Evolutionary conservation across 441 rosid genomes (phyloP), one percentile per base, ranked within the genome.

Genomic region (Sinapis alba): DNA sequence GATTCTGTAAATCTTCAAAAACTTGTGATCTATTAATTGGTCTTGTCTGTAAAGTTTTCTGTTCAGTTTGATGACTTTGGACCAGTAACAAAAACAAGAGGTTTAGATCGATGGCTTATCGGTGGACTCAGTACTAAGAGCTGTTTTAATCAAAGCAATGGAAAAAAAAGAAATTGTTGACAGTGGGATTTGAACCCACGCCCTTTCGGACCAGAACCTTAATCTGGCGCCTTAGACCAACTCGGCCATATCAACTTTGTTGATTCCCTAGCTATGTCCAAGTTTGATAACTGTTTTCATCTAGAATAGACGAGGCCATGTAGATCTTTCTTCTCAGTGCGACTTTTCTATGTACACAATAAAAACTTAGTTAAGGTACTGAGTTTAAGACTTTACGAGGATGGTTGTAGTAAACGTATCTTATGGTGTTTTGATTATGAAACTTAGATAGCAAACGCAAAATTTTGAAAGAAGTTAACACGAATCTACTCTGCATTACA

Each of bases 201-300:
- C 98, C 93, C 96, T 90, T 92, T 86, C 92, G 92, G 94, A 90
- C 94, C 95, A 86, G 90, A 89, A 93, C 94, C 97, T 89, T 90
- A 92, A 90, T 88, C 94, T 89, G 91, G 98, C 96, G 92, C 97
- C 94, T 88, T 90, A 89, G 96, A 89, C 97, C 95, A 90, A 87
- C 97, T 96, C 97, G 97, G 95, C 95, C 99, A 91, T 90, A 84
- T 90, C 94, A 89, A 90, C 95, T 4, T 21, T 19, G 26, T 16
- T 30, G 34, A 2, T 24, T 24, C 27, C 27, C 27, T 24, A 2
- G 27, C 27, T 2, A 24, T 24, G 27, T 24, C 4, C 4, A 24
- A 24, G 4, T 24, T 24, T 0, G n/a, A 24, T 24, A 24, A 24
- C 4, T 4, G 27, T 24, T 24, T 24, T 24, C 27, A 24, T 0